These are phyloP conservation scores for Candida manassasensis DNA, from an alignment of 805 yeast species.

Conservation along the genomic window DNA sequence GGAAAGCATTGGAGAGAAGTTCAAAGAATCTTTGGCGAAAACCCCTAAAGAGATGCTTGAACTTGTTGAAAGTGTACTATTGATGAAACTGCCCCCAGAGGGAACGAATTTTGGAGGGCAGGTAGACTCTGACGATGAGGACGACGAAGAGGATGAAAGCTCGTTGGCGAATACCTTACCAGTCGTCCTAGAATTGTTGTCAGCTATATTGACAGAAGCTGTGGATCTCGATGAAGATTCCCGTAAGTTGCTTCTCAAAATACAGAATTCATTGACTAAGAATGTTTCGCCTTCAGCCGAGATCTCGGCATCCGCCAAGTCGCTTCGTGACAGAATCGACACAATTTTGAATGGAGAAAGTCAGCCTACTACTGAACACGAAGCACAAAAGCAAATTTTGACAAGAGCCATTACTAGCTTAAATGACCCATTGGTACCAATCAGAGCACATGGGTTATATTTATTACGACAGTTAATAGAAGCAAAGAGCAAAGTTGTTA, in stretches of 20 bases:
- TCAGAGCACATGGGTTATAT: conserved; percentile 80
- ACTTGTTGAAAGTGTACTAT: conserved; percentile 24
- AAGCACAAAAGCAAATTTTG: conserved; percentile 37
- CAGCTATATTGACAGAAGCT: conserved; percentile 33
- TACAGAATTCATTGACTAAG: conserved; percentile 17
- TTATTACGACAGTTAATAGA: conserved; percentile 53
- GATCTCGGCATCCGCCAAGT: conserved; percentile 13
- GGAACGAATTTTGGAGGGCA: conserved; percentile 31
- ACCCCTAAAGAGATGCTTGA: conserved; percentile 56
- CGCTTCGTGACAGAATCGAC: conserved; percentile 28
- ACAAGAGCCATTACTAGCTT: conserved; percentile 62
- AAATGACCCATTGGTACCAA: conserved; percentile 76
- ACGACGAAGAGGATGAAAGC: conserved; percentile 17
- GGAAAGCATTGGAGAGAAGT: conserved; percentile 54
- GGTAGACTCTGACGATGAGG: conserved; percentile 27
- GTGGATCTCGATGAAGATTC: conserved; percentile 24
- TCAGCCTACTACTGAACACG: conserved; percentile 16
- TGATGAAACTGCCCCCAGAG: conserved; percentile 6
- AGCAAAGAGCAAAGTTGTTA: conserved; percentile 46
- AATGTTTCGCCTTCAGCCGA: conserved; percentile 4
- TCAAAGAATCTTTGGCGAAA: conserved; percentile 51
- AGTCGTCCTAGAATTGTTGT: conserved; percentile 29
- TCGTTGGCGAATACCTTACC: conserved; percentile 18
- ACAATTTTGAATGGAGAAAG: conserved; percentile 23
- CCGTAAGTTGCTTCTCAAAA: conserved; percentile 22